A percentile compares a stretch with the other conserved stretches of the same genome.
Conservation (phyloP, 2,329 filamentous ascomycete genomes). For the Aureobasidium sp. region DNA sequence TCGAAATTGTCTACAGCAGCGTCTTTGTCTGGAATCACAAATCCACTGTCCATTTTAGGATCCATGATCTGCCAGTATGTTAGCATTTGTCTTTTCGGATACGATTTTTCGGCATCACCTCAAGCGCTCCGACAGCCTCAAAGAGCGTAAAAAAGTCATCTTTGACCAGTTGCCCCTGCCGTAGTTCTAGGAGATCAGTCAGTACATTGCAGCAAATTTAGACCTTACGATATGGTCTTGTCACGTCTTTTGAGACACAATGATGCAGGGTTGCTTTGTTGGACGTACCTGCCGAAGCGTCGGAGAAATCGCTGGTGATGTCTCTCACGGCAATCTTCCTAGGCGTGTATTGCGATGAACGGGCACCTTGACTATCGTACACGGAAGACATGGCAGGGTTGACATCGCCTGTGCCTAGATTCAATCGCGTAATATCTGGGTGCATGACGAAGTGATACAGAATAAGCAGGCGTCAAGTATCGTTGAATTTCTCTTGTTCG, state of each 20-base stretch:
- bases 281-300: slow-evolving; percentile 25
- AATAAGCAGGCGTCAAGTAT: background rate
- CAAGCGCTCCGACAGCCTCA: slow-evolving; percentile 81
- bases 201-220: background rate
- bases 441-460: background rate
- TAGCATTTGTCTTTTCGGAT: background rate
- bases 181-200: slow-evolving; percentile 40
- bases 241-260: background rate
- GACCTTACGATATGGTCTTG: background rate
- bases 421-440: slow-evolving; percentile 10
- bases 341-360: background rate
- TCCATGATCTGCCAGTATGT: slow-evolving; percentile 78
- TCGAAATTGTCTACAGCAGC: slow-evolving; percentile 50
- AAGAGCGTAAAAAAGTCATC: slow-evolving; percentile 93
- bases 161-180: slow-evolving; percentile 78
- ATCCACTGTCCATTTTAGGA: slow-evolving; percentile 96
- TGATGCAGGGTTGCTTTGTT: background rate
- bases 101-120: slow-evolving; percentile 40
- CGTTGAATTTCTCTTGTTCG: background rate
- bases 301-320: slow-evolving; percentile 31
- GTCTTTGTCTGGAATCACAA: slow-evolving; percentile 52
- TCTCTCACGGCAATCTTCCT: slow-evolving; percentile 22
- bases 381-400: background rate
- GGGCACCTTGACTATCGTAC: background rate
- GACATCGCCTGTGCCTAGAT: background rate